Evolutionary conservation across 352 stramenopile genomes (phyloP), one percentile per base, ranked within the genome.

Genomic region (Phytophthora capsici): DNA sequence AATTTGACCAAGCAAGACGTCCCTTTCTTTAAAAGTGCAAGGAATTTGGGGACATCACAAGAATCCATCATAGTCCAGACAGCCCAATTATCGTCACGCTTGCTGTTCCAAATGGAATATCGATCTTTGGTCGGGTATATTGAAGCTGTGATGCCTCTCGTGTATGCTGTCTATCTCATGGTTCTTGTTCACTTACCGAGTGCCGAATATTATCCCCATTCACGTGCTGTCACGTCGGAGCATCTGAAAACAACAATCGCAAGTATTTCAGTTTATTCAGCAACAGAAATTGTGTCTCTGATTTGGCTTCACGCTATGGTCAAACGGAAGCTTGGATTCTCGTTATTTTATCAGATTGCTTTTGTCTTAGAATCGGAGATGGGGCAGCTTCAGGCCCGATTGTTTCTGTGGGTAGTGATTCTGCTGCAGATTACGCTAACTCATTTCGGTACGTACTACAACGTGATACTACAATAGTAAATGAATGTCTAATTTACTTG

Each of bases 91-190:
- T 57, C 44, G 16, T 49, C 56, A 23, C 44, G 45, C 4, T 10
- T 57, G 22, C 45, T 69, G 9, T 69, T 69, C 47, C 37, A 59
- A 14, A 28, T 69, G 46, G 62, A 69, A 20, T 69, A 69, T 47
- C 46, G 37, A 37, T 41, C 23, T 23, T 20, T 65, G 0, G 54
- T 59, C 16, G 61, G 30, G 10, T 69, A 65, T 12, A 57, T 44
- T 2, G 61, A 64, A n/a, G 25, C 26, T 3, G 46, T 54, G 2
- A 54, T 69, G 20, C 53, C 61, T 2, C n/a, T 58, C 8, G 19
- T 69, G 8, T 69, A 69, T n/a, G 53, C 46, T 8, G 30, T 49
- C 1, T 23, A 69, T 10, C 19, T 69, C 8, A 44, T 10, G 8
- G 40, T 59, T 19, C 34, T 69, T 14, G 10, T 50, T 3, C 37